Evolutionary conservation across 148 eudicot genomes (phyloP).

Genomic region (Camellia sinensis): DNA sequence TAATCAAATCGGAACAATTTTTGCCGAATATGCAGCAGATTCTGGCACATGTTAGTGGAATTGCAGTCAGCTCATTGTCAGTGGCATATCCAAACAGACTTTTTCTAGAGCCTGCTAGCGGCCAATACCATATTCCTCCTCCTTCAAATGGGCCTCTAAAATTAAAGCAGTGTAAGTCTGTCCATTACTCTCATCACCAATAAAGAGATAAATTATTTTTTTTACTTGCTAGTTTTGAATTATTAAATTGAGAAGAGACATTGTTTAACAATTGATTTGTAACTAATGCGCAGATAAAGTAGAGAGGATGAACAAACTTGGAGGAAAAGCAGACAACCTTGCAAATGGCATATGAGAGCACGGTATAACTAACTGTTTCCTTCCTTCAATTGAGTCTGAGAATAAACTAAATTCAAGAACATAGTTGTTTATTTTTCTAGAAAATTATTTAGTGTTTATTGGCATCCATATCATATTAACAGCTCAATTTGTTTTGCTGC

Average conservation of each 20-base stretch:
- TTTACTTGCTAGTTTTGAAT: not conserved
- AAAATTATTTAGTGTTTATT: not conserved
- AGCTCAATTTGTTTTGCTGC: too few species aligned
- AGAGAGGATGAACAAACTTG: too few species aligned
- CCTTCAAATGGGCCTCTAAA: conserved; percentile 13
- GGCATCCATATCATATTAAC: too few species aligned
- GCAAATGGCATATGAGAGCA: not conserved
- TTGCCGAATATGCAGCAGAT: conserved; percentile 15
- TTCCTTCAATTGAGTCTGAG: not conserved
- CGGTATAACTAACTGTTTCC: not conserved
- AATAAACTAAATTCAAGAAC: too few species aligned
- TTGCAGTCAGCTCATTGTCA: not conserved
- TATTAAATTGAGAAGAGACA: not conserved
- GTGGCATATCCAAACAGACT: conserved; percentile 4
- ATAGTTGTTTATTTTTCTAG: too few species aligned
- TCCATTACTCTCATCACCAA: not conserved
- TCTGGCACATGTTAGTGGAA: conserved; percentile 8
- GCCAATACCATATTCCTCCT: not conserved
- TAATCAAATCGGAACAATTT: not conserved
- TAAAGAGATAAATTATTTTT: too few species aligned
- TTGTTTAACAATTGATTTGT: too few species aligned
- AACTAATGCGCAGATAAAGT: too few species aligned
- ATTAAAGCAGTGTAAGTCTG: conserved; percentile 13
- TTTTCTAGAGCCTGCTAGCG: conserved; percentile 12
- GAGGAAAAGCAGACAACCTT: not conserved